A percentile compares a stretch with the other conserved stretches of the same genome.
These are phyloP conservation scores for Punica granatum DNA, from an alignment of 345 rosid genomes.

Conservation along the genomic window DNA sequence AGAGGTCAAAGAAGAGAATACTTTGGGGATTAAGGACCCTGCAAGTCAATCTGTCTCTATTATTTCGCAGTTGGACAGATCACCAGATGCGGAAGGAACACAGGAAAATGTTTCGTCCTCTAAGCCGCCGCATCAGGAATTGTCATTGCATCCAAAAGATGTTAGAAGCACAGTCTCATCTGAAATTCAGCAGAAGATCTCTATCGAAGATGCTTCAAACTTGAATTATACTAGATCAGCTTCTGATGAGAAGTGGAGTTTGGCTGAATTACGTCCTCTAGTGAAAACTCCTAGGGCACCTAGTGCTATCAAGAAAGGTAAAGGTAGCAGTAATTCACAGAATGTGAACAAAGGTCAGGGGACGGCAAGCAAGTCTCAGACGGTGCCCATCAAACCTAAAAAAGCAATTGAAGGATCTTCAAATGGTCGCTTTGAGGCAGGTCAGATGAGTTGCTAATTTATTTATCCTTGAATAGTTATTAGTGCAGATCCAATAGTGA, in stretches of 20 bases:
- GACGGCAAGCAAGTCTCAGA: conserved; percentile 39
- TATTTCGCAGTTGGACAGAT: conserved; percentile 18
- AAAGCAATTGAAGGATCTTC: conserved; percentile 52
- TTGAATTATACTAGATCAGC: conserved; percentile 14
- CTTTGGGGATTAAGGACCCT: conserved; percentile 20
- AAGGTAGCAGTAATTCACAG: conserved; percentile 23
- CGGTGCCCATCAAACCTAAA: conserved; percentile 44
- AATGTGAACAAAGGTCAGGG: conserved; percentile 48
- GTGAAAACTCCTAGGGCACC: conserved; percentile 50
- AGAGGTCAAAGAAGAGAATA: conserved; percentile 11
- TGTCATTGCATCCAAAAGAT: conserved; percentile 20
- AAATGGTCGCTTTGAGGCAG: conserved; percentile 75
- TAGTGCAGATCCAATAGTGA: background rate
- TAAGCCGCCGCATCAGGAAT: conserved; percentile 23
- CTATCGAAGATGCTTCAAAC: conserved; percentile 25
- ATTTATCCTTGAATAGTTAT: background rate
- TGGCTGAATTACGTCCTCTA: conserved; percentile 47
- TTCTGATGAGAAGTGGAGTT: conserved; percentile 37
- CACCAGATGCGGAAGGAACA: conserved; percentile 25
- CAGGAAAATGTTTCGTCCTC: conserved; percentile 22
- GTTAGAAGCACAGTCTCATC: conserved; percentile 16
- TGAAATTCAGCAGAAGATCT: conserved; percentile 29
- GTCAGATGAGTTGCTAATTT: conserved; percentile 26
- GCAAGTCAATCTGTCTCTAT: conserved; percentile 26
- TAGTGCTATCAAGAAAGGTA: conserved; percentile 49